A percentile compares a stretch with the other conserved stretches of the same genome.
phyloP scores from a whole-genome alignment of 805 yeast species.

The Zygoascus tannicola region DNA sequence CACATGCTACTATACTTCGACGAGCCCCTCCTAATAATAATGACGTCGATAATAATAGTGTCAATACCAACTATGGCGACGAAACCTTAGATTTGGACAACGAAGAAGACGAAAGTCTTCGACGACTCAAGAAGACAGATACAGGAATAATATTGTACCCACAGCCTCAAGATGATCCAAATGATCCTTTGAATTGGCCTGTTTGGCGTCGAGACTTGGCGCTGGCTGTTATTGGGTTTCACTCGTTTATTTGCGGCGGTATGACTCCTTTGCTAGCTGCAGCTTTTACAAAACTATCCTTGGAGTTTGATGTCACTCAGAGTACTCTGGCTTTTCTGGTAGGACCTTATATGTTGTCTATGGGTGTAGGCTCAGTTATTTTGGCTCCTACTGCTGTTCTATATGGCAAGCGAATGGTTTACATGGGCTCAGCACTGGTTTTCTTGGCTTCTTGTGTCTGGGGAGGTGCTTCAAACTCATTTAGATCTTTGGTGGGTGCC shows the following conservation, averaged over 20 bases:
- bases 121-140: conserved; percentile 35
- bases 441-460: conserved; percentile 46
- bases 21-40: background rate
- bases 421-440: conserved; percentile 39
- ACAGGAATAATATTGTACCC: conserved; percentile 47
- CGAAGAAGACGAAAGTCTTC: conserved; percentile 11
- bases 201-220: conserved; percentile 48
- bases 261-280: conserved; percentile 54
- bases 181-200: conserved; percentile 63
- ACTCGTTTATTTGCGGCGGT: conserved; percentile 53
- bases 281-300: conserved; percentile 36
- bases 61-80: background rate
- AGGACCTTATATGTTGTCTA: conserved; percentile 48
- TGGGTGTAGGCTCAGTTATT: conserved; percentile 50
- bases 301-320: conserved; percentile 36
- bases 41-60: background rate
- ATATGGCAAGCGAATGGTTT: conserved; percentile 46
- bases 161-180: conserved; percentile 54
- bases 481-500: conserved; percentile 46
- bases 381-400: conserved; percentile 50
- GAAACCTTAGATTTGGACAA: conserved; percentile 6
- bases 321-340: conserved; percentile 43
- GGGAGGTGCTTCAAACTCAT: conserved; percentile 42
- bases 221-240: conserved; percentile 44
- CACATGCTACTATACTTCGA: background rate